Base-by-base conservation (phyloP, 176 grass and related monocot species). In the Aegilops speltoides region DNA sequence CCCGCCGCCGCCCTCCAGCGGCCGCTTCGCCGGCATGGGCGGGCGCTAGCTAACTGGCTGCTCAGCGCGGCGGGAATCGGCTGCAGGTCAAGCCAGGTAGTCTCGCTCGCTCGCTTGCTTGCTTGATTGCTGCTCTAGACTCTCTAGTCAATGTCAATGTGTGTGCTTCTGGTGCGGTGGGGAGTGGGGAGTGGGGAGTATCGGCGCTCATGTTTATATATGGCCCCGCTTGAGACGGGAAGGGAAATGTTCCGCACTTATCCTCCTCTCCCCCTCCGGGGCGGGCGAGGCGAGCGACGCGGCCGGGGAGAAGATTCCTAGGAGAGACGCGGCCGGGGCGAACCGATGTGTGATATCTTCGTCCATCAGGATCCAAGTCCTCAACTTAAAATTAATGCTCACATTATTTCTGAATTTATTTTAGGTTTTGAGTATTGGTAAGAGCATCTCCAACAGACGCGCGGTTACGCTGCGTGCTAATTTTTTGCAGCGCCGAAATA, bases 11-110 rank as follows among this genome's bases (percentile, higher is more conserved):
- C 16, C 46, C 62, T 46, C 48, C 63, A 20, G 64, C 48, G 25
- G 80, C 25, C 86, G 86, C 80, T 88, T 88, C 63, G 48, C 52
- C 73, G 79, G 41, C 80, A 66, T 66, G 63, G 63, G 25, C 63
- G 26, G 63, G 25, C 63, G 63, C 25, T 66, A 29, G 63, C 25
- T 63, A 25, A 24, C 34, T 26, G 8, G 40, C 40, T 16, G 71
- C 38, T 74, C 69, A 12, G 10, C 5, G 22, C 38, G 38, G 22
- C 22, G 71, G n/a, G 34, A 48, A 46, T 46, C 43, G 10, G n/a
- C 2, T 73, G 38, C 64, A 68, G 65, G 71, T 74, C 70, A 43
- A 25, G 48, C 50, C 16, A 54, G 71, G 9, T 69, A 19, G 31
- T 26, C 13, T 74, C 3, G 70, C 65, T 69, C 31, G 24, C 72